phyloP scores from a whole-genome alignment of 148 eudicot species.

The Bassia scoparia region DNA sequence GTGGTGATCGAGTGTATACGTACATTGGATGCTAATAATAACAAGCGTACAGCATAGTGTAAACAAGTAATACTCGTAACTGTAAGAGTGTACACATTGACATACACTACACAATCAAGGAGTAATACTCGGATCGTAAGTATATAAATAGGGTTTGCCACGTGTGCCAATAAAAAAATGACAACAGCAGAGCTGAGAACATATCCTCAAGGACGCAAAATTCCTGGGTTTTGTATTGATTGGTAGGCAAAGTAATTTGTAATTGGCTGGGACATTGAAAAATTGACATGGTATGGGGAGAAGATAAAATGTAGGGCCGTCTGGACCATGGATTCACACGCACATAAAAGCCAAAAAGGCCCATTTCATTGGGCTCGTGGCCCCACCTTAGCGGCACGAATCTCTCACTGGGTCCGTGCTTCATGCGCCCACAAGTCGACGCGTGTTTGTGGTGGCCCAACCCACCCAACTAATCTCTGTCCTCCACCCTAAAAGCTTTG shows the following conservation, averaged over 20 bases:
- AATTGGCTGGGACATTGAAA: constrained; percentile 31
- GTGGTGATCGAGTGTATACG: too few relatives aligned
- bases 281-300: background rate
- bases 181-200: constrained; percentile 12
- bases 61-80: too few relatives aligned
- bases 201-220: constrained; percentile 17
- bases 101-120: background rate
- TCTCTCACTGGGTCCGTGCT: constrained; percentile 21
- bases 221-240: background rate
- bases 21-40: too few relatives aligned
- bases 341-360: constrained; percentile 26
- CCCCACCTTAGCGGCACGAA: constrained; percentile 25
- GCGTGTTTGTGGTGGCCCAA: too few relatives aligned
- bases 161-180: constrained; percentile 14
- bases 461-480: too few relatives aligned
- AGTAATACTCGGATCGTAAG: too few relatives aligned
- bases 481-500: too few relatives aligned
- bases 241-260: background rate
- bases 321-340: constrained; percentile 10
- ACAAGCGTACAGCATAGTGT: too few relatives aligned
- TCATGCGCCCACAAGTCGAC: constrained; percentile 19
- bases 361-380: constrained; percentile 28
- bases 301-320: constrained; percentile 11
- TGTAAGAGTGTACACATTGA: too few relatives aligned
- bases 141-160: too few relatives aligned